These are phyloP conservation scores for Flaveria robusta DNA, from an alignment of 129 eudicot species.

Conservation along the genomic window DNA sequence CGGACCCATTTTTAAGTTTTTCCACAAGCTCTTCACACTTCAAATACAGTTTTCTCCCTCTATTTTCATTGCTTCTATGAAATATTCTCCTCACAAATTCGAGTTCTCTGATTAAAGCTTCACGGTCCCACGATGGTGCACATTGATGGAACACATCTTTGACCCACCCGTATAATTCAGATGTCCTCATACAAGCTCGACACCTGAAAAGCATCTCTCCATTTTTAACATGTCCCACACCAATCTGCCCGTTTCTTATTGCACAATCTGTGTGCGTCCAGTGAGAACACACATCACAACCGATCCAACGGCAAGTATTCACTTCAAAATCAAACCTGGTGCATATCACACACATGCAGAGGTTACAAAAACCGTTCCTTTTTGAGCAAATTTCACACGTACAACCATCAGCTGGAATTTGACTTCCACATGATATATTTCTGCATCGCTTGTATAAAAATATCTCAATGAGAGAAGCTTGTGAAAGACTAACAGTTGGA, in stretches of 20 bases:
- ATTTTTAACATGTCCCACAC: slow-evolving; percentile 70
- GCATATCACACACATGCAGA: slow-evolving; percentile 95
- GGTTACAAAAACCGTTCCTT: slow-evolving; percentile 87
- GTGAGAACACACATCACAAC: slow-evolving; percentile 87
- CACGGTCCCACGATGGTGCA: slow-evolving; percentile 84
- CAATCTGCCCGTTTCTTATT: slow-evolving; percentile 70
- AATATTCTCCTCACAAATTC: slow-evolving; percentile 79
- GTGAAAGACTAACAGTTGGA: slow-evolving; percentile 80
- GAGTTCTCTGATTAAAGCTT: slow-evolving; percentile 65
- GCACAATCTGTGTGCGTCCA: slow-evolving; percentile 99
- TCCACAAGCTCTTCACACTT: slow-evolving; percentile 72
- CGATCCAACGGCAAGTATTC: slow-evolving; percentile 93
- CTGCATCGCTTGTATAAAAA: slow-evolving; percentile 79
- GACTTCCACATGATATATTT: slow-evolving; percentile 82
- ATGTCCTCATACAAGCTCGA: slow-evolving; percentile 83
- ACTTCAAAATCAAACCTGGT: slow-evolving; percentile 95
- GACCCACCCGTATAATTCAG: slow-evolving; percentile 92
- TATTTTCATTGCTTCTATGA: slow-evolving; percentile 65
- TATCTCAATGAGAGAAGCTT: slow-evolving; percentile 79
- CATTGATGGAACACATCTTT: slow-evolving; percentile 87
- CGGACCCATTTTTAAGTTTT: slow-evolving; percentile 57
- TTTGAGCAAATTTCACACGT: slow-evolving; percentile 70
- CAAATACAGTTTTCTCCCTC: slow-evolving; percentile 70
- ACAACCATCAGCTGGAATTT: slow-evolving; percentile 83
- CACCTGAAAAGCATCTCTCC: slow-evolving; percentile 86